Base-by-base conservation (phyloP, 148 eudicot species). In the Silene conica region DNA sequence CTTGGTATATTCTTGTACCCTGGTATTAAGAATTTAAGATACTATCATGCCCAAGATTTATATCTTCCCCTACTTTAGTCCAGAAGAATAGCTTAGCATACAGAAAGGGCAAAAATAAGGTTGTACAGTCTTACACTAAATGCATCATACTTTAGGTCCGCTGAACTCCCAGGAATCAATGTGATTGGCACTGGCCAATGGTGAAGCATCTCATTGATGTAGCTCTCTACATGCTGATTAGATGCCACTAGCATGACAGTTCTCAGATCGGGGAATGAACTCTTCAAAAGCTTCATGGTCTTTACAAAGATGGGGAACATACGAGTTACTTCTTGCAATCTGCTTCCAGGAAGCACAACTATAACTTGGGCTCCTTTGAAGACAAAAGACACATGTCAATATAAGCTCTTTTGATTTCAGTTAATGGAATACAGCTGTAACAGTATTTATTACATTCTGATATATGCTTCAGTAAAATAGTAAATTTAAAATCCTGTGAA, bases 281-380 rank as follows among this genome's bases (percentile, higher is more conserved):
- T 85, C 73, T 86, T 86, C 73, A 95, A 66, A 70, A 82, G 71
- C 71, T 84, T 78, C 87, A 92, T 64, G 65, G 97, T 79, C 43
- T 81, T 79, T 45, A 78, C 79, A 83, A 86, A 95, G 67, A 95
- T 88, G 21, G 97, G 83, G 79, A 92, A 88, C 99, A 95, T 95
- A 55, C 96, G 97, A 19, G 78, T 81, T 18, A 95, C 97, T 83
- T 92, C 99, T 83, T 92, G 99, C 68, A 90, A 81, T 86, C 99
- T 89, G 88, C 98, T 92, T 78, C 99, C 97, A 73, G 99, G 97
- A 83, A 92, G 94, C 85, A 95, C 74, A 60, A 82, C 73, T 74
- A 95, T 76, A 43, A 95, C 59, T 38, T 88, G 85, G 25, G 87
- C 82, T 70, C 89, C 99, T 95, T 78, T 43, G 18, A 46, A 70